Percentiles rank a stretch among this genome's conserved stretches.
phyloP scores from a whole-genome alignment of 225 moss, liverwort and hornwort species.

The Thuidium tamariscinum region DNA sequence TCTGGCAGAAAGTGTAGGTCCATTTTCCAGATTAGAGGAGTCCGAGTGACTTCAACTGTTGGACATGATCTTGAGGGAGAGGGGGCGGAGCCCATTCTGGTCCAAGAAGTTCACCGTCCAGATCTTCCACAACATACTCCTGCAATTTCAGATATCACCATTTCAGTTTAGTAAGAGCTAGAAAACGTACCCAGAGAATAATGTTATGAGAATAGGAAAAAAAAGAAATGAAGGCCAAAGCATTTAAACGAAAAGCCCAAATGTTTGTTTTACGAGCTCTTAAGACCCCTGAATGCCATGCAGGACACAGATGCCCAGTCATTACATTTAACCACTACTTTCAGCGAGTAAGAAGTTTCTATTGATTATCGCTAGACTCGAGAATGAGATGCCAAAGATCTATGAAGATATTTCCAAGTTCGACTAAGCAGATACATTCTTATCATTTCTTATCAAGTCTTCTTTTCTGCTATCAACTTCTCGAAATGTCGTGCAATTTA shows the following conservation, averaged over 20 bases:
- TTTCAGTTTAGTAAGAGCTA: neutral
- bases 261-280: neutral
- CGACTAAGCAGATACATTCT: neutral
- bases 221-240: neutral
- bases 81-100: slow-evolving; percentile 46
- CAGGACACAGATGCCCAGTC: neutral
- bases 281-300: neutral
- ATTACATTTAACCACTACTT: neutral
- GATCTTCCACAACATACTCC: slow-evolving; percentile 73
- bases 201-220: neutral
- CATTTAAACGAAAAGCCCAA: neutral
- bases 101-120: slow-evolving; percentile 48
- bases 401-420: neutral
- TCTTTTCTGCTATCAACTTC: neutral
- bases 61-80: slow-evolving; percentile 41
- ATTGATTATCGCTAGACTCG: neutral
- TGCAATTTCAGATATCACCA: slow-evolving; percentile 1
- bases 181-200: neutral
- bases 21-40: slow-evolving; percentile 14
- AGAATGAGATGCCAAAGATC: neutral
- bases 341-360: too few species aligned
- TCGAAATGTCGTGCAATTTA: neutral
- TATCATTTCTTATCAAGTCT: neutral
- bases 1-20: neutral
- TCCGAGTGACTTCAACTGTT: slow-evolving; percentile 32